These are phyloP conservation scores for Macadamia tetraphylla DNA, from an alignment of 164 flowering plant species.

Conservation along the genomic window DNA sequence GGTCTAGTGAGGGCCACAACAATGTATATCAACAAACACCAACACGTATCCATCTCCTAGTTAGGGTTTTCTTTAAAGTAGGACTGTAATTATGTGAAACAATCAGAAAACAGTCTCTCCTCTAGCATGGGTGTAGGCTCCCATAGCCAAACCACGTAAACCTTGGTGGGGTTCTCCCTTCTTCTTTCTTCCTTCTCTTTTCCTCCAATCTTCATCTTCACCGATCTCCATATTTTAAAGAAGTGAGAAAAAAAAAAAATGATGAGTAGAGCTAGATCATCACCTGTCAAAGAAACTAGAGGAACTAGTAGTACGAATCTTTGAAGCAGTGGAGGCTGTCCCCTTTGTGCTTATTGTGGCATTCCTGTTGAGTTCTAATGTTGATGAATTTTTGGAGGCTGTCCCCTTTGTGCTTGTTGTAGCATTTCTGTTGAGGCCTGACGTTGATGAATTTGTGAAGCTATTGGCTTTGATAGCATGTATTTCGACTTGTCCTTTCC, in stretches of 20 bases:
- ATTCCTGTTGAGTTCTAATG: conserved; percentile 16
- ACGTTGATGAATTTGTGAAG: conserved; percentile 13
- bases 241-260: background rate
- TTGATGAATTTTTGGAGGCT: conserved; percentile 39
- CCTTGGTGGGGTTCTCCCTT: no score
- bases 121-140: no score
- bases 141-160: no score
- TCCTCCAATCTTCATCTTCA: no score
- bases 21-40: no score
- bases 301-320: conserved; percentile 27
- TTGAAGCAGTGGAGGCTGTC: conserved; percentile 23
- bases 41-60: no score
- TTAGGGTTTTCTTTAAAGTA: no score
- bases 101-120: no score
- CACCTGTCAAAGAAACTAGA: conserved; percentile 81
- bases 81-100: no score
- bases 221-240: background rate
- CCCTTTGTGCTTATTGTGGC: conserved; percentile 14
- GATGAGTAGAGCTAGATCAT: background rate
- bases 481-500: conserved; percentile 8
- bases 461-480: conserved; percentile 13
- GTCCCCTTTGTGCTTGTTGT: conserved; percentile 19
- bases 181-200: no score
- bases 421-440: conserved; percentile 19
- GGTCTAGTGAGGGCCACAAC: no score